Base-by-base conservation (phyloP, 192 early-diverging fungal species). In the Umbelopsis isabellina region DNA sequence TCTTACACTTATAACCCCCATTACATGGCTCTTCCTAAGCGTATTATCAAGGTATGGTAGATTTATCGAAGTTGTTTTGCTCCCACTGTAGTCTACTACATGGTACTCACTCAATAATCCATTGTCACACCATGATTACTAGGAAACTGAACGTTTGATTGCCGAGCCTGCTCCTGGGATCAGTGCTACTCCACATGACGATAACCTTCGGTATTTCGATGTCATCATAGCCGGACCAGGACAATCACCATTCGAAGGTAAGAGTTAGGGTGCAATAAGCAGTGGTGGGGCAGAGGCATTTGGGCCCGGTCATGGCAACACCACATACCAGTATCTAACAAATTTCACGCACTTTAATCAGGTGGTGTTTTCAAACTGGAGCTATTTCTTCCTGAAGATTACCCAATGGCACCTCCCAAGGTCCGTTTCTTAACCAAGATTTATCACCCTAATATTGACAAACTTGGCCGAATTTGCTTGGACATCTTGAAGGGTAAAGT, bases 391-490 rank as follows among this genome's bases (percentile, higher is more conserved):
- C 95, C 97, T 67, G 96, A 97, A 69, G 95, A 96, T 25, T 99
- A 99, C 75, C 97, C 97, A 30, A 99, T 99, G 97, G 89, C 91
- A 3, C 94, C 97, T 49, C 97, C 97, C 47, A 99, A 97, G 86
- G 97, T 99, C 46, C 94, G 96, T 22, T 98, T 95, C 72, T 83
- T 99, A 80, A 99, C 97, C 53, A 95, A 94, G 81, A 99, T 99
- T 78, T 99, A 99, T 83, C 96, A 98, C 79, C 96, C 96, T 21
- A 99, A 99, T 78, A 99, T 99, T 78, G 97, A 99, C 82, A 98
- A 95, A 84, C 89, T 98, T 23, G 97, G 97, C 21, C 88, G 96
- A 64, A 98, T 99, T 72, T 99, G 97, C 66, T 84, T 99, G 68
- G 97, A 99, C 76, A 99, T 99, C 81, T 79, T 99, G 69, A 99